phyloP scores from a whole-genome alignment of 768 basidiomycete species.

The Hypholoma fasciculare region DNA sequence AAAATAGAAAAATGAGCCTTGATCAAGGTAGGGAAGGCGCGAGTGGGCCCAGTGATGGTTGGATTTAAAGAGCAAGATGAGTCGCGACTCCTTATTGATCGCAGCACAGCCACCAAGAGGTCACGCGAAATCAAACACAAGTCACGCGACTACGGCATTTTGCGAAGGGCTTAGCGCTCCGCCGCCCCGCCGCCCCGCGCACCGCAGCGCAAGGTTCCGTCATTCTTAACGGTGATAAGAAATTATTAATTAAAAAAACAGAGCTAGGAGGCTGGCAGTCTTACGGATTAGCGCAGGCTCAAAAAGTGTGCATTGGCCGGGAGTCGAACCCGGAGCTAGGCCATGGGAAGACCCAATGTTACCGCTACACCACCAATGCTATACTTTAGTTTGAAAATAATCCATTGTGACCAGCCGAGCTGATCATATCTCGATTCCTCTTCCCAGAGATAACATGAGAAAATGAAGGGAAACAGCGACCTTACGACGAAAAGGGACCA shows the following conservation, averaged over 20 bases:
- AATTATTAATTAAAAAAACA: neutral
- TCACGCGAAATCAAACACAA: neutral
- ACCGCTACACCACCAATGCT: constrained; percentile 74
- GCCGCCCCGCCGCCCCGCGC: too few relatives aligned
- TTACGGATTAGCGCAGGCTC: neutral
- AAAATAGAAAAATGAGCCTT: neutral
- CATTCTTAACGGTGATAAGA: neutral
- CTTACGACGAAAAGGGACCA: too few relatives aligned
- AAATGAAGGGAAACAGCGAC: too few relatives aligned
- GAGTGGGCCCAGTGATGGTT: neutral
- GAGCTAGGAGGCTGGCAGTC: neutral
- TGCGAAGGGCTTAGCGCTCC: neutral
- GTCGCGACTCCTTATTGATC: neutral
- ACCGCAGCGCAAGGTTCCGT: neutral
- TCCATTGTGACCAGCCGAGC: too few relatives aligned
- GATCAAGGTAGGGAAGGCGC: neutral
- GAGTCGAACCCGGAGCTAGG: constrained; percentile 58
- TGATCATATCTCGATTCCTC: too few relatives aligned
- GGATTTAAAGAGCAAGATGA: neutral
- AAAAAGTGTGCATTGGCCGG: constrained; percentile 44
- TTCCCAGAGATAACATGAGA: too few relatives aligned
- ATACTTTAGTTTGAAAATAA: neutral
- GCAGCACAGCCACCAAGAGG: neutral
- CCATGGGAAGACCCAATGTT: constrained; percentile 87
- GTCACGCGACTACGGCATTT: neutral